Evolutionary conservation across 2,329 filamentous ascomycete genomes (phyloP), one percentile per base, ranked within the genome.

Genomic region (Aspergillus pseudotamarii): DNA sequence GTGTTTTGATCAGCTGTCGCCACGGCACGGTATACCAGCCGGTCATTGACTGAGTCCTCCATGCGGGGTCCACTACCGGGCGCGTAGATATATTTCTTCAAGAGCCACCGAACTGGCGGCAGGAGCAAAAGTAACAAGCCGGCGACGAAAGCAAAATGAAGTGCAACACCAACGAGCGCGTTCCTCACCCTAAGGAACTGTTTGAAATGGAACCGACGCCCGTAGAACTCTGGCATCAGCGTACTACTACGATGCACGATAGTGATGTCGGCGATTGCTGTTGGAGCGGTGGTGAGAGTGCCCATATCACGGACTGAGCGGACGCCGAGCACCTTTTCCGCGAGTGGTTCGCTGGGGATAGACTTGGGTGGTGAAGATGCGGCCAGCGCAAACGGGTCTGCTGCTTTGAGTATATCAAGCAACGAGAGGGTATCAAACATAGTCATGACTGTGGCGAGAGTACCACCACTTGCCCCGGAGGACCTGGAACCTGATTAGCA

Each of bases 391-490:
- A 82, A 88, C 21, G 84, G 85, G 54, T 81, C 77, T 73, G 81
- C 78, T 34, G 80, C 73, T 61, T 81, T 81, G 21, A 75, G 73
- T 5, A 89, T 68, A 36, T 86, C 78, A n/a, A 71, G 73, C 8
- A 68, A 73, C 69, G 76, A 83, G 81, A 67, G 79, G 68, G 63
- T 82, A 53, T 76, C 82, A 65, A 87, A 81, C 10, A 86, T 72
- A 36, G 80, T 84, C 16, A 97, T 76, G 4, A 88, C 80, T 0
- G 92, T 93, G 38, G 86, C 83, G 5, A 94, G 78, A 2, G 91
- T 88, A 41, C 87, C 87, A 32, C 87, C 87, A 59, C 84, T 87
- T 4, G 82, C 75, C 6, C 79, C 79, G 6, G 81, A 79, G 26
- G 71, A 70, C 61, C 76, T 77, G 43, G 69, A 58, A 64, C 54